Conservation (phyloP, 176 grass and related monocot species). For the Chloris gayana region DNA sequence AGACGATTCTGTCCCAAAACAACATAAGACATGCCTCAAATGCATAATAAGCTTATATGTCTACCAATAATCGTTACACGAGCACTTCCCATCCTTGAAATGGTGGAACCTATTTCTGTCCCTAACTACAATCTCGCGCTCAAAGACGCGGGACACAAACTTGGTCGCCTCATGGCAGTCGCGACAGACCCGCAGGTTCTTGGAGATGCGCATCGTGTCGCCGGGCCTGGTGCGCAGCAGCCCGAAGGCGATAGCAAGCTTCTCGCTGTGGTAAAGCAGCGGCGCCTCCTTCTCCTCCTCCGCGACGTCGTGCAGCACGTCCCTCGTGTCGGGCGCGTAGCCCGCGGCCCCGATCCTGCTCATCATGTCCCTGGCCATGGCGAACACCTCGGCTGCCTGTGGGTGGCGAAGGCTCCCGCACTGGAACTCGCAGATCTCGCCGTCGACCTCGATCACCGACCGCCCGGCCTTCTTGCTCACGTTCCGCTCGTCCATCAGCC, state of each 20-base stretch:
- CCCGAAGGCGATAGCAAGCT: conserved; percentile 83
- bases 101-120: conserved; percentile 85
- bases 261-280: conserved; percentile 82
- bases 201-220: conserved; percentile 55
- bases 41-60: neutral
- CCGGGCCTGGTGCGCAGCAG: conserved; percentile 51
- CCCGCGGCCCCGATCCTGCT: conserved; percentile 58
- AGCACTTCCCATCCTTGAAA: conserved; percentile 73
- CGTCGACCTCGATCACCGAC: conserved; percentile 63
- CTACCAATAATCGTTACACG: conserved; percentile 90
- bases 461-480: conserved; percentile 74
- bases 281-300: conserved; percentile 57
- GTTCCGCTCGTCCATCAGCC: conserved; percentile 61
- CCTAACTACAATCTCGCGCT: conserved; percentile 70
- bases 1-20: neutral
- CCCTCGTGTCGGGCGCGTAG: conserved; percentile 45
- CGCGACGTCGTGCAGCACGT: conserved; percentile 52
- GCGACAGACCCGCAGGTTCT: conserved; percentile 73
- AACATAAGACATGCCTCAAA: neutral
- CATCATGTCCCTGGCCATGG: conserved; percentile 67
- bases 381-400: conserved; percentile 53
- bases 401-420: conserved; percentile 59
- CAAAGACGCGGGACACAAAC: conserved; percentile 62
- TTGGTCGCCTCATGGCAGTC: conserved; percentile 75
- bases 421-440: conserved; percentile 58